Evolutionary conservation across 495 filamentous ascomycete species (phyloP).

Genomic region (Cercophora sp.): DNA sequence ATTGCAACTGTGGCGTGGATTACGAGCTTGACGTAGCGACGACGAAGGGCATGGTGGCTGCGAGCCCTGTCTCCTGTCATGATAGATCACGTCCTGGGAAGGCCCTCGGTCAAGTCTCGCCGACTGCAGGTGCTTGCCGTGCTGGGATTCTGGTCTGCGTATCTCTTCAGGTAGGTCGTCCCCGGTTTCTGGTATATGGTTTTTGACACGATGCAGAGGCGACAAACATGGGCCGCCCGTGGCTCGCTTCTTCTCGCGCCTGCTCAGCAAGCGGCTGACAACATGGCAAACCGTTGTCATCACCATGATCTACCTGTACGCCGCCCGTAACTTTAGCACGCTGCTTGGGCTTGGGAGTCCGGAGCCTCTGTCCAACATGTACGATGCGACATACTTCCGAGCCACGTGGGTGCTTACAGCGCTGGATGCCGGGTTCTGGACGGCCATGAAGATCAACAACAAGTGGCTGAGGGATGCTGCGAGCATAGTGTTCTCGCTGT

Average conservation of each 20-base stretch:
- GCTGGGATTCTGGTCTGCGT: conserved; percentile 84
- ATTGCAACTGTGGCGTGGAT: not conserved
- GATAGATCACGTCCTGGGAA: conserved; percentile 85
- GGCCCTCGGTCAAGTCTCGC: conserved; percentile 84
- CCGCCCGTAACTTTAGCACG: conserved; percentile 87
- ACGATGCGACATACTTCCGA: conserved; percentile 90
- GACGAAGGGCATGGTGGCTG: no score
- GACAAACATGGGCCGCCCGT: conserved; percentile 82
- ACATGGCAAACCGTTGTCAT: conserved; percentile 85
- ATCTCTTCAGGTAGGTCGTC: conserved; percentile 63
- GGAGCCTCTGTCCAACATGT: conserved; percentile 91
- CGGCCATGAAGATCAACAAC: conserved; percentile 82
- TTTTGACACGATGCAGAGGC: conserved; percentile 49
- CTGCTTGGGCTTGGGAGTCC: conserved; percentile 87
- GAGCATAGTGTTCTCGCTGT: conserved; percentile 75
- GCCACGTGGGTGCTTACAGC: conserved; percentile 97
- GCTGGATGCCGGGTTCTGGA: conserved; percentile 96
- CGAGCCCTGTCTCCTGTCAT: conserved; percentile 25
- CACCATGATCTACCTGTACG: conserved; percentile 87
- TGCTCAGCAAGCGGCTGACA: conserved; percentile 62
- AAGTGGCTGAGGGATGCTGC: conserved; percentile 80
- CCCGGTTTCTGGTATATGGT: not conserved
- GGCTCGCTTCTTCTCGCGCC: conserved; percentile 65
- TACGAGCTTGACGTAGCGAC: not conserved
- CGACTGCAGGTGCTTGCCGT: conserved; percentile 91